Percentiles rank a stretch among this genome's conserved stretches.
phyloP scores from a whole-genome alignment of 805 yeast species.

The Kodamaea nitidulidarum region DNA sequence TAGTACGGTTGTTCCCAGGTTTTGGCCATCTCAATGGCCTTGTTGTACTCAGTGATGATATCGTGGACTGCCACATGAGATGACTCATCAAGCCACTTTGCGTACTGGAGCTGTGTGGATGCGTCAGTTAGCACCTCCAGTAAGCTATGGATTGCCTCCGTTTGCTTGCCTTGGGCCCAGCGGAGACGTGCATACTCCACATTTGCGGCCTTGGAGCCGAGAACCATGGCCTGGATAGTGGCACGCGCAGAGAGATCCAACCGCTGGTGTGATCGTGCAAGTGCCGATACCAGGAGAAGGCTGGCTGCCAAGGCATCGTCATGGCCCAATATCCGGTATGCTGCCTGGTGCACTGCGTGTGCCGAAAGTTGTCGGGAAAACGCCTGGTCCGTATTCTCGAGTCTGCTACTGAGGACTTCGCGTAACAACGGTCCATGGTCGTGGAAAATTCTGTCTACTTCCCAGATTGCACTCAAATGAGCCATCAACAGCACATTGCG shows the following conservation, averaged over 20 bases:
- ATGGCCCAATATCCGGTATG: slow-evolving; percentile 20
- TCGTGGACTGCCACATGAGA: slow-evolving; percentile 76
- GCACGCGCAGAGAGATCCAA: slow-evolving; percentile 69
- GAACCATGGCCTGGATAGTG: slow-evolving; percentile 55
- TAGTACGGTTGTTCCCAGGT: slow-evolving; percentile 79
- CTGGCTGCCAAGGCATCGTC: slow-evolving; percentile 44
- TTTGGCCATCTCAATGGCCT: slow-evolving; percentile 51
- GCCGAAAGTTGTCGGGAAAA: slow-evolving; percentile 60
- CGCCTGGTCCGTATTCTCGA: slow-evolving; percentile 35
- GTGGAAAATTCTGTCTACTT: slow-evolving; percentile 23
- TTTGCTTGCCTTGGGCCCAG: slow-evolving; percentile 87
- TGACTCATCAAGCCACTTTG: slow-evolving; percentile 84
- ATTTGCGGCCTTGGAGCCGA: slow-evolving; percentile 46
- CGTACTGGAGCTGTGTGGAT: slow-evolving; percentile 64
- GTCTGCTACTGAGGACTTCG: slow-evolving; percentile 23
- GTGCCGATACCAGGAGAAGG: slow-evolving; percentile 55
- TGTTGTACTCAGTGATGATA: slow-evolving; percentile 64
- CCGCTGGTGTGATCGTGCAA: slow-evolving; percentile 65
- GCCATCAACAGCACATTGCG: slow-evolving; percentile 34
- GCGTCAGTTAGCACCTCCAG: slow-evolving; percentile 34
- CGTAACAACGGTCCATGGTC: slow-evolving; percentile 14
- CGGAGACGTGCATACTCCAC: slow-evolving; percentile 75
- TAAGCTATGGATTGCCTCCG: slow-evolving; percentile 72
- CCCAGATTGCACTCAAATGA: slow-evolving; percentile 36
- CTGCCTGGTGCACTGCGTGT: slow-evolving; percentile 56